phyloP scores from a whole-genome alignment of 2,329 filamentous ascomycete genomes.

The Calonectria leucothoes region DNA sequence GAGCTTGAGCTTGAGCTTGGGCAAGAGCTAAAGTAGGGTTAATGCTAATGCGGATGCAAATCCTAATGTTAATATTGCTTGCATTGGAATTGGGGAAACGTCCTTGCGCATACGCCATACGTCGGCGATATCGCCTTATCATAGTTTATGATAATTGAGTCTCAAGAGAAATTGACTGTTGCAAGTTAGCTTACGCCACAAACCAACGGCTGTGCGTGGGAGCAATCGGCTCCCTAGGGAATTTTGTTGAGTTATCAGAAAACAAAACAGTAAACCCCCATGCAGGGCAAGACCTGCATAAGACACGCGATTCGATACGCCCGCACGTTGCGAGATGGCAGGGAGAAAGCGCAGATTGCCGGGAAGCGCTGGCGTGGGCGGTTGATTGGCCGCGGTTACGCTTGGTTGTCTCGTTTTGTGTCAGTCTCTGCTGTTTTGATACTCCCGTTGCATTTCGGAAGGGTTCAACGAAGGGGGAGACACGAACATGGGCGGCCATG shows the following conservation, averaged over 20 bases:
- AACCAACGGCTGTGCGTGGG: constrained; percentile 29
- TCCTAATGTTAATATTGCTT: constrained; percentile 2
- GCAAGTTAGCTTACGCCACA: constrained; percentile 29
- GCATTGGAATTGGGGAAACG: constrained; percentile 12
- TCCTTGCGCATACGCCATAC: neutral
- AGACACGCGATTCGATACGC: constrained; percentile 30
- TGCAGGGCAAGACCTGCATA: constrained; percentile 13
- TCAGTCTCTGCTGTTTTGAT: neutral
- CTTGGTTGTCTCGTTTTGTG: neutral
- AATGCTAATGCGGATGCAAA: neutral
- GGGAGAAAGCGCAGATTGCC: constrained; percentile 21
- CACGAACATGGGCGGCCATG: neutral
- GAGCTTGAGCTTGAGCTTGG: too few relatives aligned
- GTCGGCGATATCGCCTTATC: constrained; percentile 11
- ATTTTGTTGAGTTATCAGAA: constrained; percentile 27
- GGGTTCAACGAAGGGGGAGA: neutral
- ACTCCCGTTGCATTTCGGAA: constrained; percentile 15
- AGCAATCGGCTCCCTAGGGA: constrained; percentile 20
- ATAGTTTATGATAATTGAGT: constrained; percentile 11
- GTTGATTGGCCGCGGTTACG: constrained; percentile 12
- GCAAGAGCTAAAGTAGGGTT: neutral
- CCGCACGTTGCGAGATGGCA: constrained; percentile 38
- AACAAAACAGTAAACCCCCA: constrained; percentile 16
- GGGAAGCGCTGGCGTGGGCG: constrained; percentile 16
- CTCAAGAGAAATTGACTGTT: constrained; percentile 15